Evolutionary conservation across 2,329 filamentous ascomycete species (phyloP).

Genomic region (Aphanoascus verrucosus): DNA sequence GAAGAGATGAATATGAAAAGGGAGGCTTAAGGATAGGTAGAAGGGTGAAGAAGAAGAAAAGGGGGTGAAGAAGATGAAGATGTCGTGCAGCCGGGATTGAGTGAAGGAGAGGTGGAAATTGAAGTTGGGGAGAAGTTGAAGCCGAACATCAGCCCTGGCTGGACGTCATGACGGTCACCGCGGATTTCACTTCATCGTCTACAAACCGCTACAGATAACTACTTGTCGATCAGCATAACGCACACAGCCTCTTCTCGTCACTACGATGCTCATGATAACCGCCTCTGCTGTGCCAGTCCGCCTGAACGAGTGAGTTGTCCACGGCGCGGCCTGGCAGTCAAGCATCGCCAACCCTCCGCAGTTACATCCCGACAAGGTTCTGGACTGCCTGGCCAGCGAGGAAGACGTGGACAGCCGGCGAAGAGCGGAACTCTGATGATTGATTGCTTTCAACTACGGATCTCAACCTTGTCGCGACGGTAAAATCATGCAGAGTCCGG

Average conservation of each 20-base stretch:
- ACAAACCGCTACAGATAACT: no score
- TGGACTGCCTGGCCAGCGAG: neutral
- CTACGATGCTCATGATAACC: no score
- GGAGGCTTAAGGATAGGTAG: constrained; percentile 4
- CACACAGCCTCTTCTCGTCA: no score
- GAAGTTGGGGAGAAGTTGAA: neutral
- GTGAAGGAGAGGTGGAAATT: neutral
- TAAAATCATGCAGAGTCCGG: neutral
- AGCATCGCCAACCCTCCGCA: neutral
- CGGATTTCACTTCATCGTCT: neutral
- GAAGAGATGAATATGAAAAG: constrained; percentile 2
- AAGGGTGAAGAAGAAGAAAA: neutral
- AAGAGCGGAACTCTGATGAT: neutral
- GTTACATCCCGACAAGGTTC: neutral
- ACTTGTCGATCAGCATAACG: no score
- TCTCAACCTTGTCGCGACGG: no score
- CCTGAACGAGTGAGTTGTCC: no score
- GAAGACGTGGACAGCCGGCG: neutral
- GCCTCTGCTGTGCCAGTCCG: no score
- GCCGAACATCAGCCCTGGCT: no score
- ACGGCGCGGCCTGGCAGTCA: no score
- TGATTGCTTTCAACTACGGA: no score
- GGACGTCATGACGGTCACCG: no score
- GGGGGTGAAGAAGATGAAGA: neutral
- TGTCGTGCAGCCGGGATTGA: neutral